Base-by-base conservation (phyloP, 768 basidiomycete genomes). In the Tylopilus vinaceipallidus region DNA sequence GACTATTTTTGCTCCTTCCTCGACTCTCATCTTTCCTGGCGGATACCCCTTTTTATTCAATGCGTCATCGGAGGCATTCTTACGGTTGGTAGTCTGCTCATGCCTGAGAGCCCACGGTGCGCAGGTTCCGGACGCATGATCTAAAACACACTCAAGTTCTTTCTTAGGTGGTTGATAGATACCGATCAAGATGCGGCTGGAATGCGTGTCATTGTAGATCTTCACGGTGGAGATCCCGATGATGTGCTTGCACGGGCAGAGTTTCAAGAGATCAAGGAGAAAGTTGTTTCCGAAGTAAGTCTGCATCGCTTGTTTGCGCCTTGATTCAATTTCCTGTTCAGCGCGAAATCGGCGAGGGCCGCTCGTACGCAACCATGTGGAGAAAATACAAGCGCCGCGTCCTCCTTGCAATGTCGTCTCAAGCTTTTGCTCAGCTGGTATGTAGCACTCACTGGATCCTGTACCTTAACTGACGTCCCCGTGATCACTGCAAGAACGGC, bases 1-100 rank as follows among this genome's bases (percentile, higher is more conserved):
- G 94, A 93, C 66, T 98, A 98, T 67, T 91, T 93, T 59, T 90
- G 86, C 64, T 95, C 92, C 1, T 98, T 80, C 72, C 78, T 97
- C 41, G 79, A 88, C 24, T 88, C 86, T 8, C 83, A 97, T 67
- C 68, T 84, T 42, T 83, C 91, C n/a, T 98, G 95, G 95, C 80
- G 95, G 33, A 75, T 95, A 50, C 95, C 95, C 13, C 79, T 98
- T 27, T 84, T 85, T 56, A 74, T 95, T 3, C 95, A 97, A 76
- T 90, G 88, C 57, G 66, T 94, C 37, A 95, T 95, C 50, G 95
- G 95, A 22, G 60, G 72, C 11, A 80, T 95, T 51, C 83, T 98
- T 36, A 82, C 89, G 4, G 65, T 74, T 16, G 95, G 95, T 3
- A 88, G 87, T 3, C 71, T 95, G 34, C 57, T 90, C 22, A 84